These are phyloP conservation scores for Wickerhamomyces tratensis DNA, from an alignment of 805 yeast species.

Conservation along the genomic window DNA sequence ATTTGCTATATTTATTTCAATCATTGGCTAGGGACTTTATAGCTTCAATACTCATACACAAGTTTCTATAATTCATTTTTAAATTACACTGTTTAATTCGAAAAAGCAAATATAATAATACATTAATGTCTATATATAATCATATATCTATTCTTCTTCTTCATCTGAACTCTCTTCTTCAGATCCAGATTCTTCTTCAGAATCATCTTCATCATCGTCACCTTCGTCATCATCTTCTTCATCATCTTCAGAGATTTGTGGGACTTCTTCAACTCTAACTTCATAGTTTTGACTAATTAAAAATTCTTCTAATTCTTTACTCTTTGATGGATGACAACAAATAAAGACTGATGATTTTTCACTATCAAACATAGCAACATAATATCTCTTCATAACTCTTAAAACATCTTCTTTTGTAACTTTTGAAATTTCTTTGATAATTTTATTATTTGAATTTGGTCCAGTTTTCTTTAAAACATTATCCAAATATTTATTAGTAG, in stretches of 20 bases:
- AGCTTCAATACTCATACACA: no score
- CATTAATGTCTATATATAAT: no score
- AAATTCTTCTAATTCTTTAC: constrained; percentile 33
- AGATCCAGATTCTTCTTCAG: constrained; percentile 1
- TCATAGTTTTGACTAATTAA: constrained; percentile 49
- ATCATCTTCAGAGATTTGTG: constrained; percentile 4
- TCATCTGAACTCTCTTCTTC: constrained; percentile 1
- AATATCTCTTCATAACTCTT: constrained; percentile 43
- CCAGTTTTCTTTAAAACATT: constrained; percentile 63
- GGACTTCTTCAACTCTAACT: constrained; percentile 48
- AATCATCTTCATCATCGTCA: constrained; percentile 8
- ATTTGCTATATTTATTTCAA: no score
- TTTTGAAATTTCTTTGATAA: constrained; percentile 41
- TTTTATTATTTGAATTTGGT: constrained; percentile 43
- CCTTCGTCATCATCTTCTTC: constrained; percentile 15
- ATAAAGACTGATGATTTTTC: constrained; percentile 50
- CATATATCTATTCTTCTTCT: constrained; percentile 1
- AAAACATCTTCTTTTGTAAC: constrained; percentile 46
- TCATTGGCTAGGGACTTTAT: no score
- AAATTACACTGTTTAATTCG: no score
- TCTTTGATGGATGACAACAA: constrained; percentile 64
- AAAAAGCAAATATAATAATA: no score
- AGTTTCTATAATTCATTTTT: no score
- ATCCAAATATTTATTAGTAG: constrained; percentile 56
- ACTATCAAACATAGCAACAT: constrained; percentile 54